These are phyloP conservation scores for Symmetrospora coprosmae DNA, from an alignment of 768 basidiomycete genomes.

Conservation along the genomic window DNA sequence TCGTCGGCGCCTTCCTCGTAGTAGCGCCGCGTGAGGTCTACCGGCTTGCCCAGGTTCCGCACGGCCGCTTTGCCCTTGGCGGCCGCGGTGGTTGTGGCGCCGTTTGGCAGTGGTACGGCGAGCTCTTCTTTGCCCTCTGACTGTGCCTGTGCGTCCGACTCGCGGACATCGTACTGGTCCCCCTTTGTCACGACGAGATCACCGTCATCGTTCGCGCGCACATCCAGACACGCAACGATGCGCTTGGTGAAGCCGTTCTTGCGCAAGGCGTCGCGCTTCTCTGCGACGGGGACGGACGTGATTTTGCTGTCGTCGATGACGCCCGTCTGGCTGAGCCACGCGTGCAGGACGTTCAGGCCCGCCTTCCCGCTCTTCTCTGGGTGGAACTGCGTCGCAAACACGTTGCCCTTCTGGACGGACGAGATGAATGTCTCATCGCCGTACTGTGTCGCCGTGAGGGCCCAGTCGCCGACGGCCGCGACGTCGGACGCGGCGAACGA, in stretches of 20 bases:
- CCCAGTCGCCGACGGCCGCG: conserved; percentile 51
- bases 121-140: conserved; percentile 5
- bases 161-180: conserved; percentile 96
- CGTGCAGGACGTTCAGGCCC: conserved; percentile 61
- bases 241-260: conserved; percentile 68
- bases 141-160: conserved; percentile 42
- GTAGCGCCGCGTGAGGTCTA: conserved; percentile 74
- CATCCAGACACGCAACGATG: conserved; percentile 93
- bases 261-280: conserved; percentile 16
- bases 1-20: conserved; percentile 84
- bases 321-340: conserved; percentile 49
- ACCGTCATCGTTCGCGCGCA: conserved; percentile 84
- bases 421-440: conserved; percentile 86
- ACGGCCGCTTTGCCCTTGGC: conserved; percentile 41
- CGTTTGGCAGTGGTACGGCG: neutral
- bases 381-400: conserved; percentile 91
- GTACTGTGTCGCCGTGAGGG: conserved; percentile 77
- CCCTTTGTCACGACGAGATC: conserved; percentile 98
- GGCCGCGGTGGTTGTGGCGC: conserved; percentile 19
- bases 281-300: neutral
- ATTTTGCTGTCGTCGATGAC: conserved; percentile 8
- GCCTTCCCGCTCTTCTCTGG: conserved; percentile 91
- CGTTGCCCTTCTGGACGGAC: conserved; percentile 61
- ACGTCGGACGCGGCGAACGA: conserved; percentile 75
- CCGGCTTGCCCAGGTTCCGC: conserved; percentile 93